Evolutionary conservation across 164 flowering plant species (phyloP).

Genomic region (Magnolia changhungtana): DNA sequence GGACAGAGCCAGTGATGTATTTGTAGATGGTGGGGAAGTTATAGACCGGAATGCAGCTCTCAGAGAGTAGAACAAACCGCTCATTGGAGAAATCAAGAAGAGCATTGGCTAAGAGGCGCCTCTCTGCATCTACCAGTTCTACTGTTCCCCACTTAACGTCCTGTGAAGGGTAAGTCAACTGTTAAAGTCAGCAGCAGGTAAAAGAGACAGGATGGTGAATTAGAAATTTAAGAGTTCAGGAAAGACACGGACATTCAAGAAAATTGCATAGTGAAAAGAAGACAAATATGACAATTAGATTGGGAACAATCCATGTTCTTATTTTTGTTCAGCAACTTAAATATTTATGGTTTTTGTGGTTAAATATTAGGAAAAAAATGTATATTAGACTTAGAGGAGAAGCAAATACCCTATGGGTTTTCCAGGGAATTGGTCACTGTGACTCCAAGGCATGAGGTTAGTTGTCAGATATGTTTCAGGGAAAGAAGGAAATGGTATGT

Average conservation of each 20-base stretch:
- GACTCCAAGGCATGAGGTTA: too few species aligned
- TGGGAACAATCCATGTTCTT: too few species aligned
- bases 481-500: too few species aligned
- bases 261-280: too few species aligned
- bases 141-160: constrained; percentile 68
- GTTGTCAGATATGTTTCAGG: too few species aligned
- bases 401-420: too few species aligned
- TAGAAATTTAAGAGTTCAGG: background rate
- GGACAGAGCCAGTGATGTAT: constrained; percentile 51
- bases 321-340: too few species aligned
- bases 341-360: too few species aligned
- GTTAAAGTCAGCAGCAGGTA: background rate
- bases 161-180: constrained; percentile 31
- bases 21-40: constrained; percentile 65
- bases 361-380: too few species aligned
- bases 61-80: constrained; percentile 83
- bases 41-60: constrained; percentile 83
- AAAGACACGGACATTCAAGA: background rate
- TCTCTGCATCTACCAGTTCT: constrained; percentile 65
- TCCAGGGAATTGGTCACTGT: too few species aligned
- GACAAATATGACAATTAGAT: too few species aligned
- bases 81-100: constrained; percentile 84
- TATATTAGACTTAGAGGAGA: too few species aligned
- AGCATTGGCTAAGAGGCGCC: constrained; percentile 83
- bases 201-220: background rate